phyloP scores from a whole-genome alignment of 768 basidiomycete species.

The Suillus clintonianus region DNA sequence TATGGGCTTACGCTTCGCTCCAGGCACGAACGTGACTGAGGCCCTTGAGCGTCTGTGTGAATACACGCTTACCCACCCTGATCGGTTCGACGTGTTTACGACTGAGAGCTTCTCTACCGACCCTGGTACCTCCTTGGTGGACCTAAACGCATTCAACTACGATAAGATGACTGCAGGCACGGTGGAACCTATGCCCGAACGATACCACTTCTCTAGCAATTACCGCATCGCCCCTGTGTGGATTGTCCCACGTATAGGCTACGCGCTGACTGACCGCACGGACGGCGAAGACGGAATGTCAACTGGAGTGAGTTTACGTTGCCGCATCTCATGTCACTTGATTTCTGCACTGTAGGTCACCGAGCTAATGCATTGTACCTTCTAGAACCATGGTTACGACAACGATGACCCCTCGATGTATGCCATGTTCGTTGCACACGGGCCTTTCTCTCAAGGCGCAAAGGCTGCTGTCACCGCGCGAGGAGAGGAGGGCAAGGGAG shows the following conservation, averaged over 20 bases:
- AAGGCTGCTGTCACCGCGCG: slow-evolving; percentile 49
- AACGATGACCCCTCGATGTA: slow-evolving; percentile 77
- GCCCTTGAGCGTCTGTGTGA: slow-evolving; percentile 52
- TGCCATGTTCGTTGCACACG: slow-evolving; percentile 90
- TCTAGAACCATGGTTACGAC: slow-evolving; percentile 89
- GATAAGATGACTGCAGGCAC: slow-evolving; percentile 16
- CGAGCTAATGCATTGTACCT: neutral
- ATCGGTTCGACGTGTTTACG: slow-evolving; percentile 64
- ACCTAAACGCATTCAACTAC: neutral
- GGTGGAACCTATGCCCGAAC: slow-evolving; percentile 59
- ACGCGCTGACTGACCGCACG: slow-evolving; percentile 68
- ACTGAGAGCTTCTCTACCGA: slow-evolving; percentile 13
- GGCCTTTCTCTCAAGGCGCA: slow-evolving; percentile 75
- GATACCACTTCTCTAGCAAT: slow-evolving; percentile 74
- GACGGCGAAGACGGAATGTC: slow-evolving; percentile 63
- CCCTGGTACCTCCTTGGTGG: neutral
- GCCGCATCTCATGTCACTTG: neutral
- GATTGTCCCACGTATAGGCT: slow-evolving; percentile 79
- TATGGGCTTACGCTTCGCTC: slow-evolving; percentile 78
- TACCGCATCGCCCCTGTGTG: slow-evolving; percentile 89
- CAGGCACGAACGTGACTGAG: slow-evolving; percentile 54
- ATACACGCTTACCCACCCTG: slow-evolving; percentile 25
- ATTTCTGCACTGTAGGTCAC: neutral
- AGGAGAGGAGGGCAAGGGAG: slow-evolving; percentile 30
- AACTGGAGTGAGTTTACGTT: slow-evolving; percentile 65